Conservation (phyloP, 202 grass and related monocot genomes). For the Eragrostis tef region DNA sequence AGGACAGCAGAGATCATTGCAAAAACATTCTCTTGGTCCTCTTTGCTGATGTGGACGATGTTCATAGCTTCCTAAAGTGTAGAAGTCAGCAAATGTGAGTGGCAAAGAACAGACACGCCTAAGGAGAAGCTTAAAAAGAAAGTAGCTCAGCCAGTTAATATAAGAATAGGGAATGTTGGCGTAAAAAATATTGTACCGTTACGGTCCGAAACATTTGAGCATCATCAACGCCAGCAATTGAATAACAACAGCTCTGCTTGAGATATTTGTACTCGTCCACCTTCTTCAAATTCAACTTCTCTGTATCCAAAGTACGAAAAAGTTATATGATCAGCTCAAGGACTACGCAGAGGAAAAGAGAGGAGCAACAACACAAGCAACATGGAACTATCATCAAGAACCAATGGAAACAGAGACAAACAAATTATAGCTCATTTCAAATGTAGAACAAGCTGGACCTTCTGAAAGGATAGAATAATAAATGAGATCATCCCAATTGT, state of each 20-base stretch:
- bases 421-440: slow-evolving; percentile 21
- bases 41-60: slow-evolving; percentile 91
- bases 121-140: slow-evolving; percentile 19
- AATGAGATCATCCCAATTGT: background rate
- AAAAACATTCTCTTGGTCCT: slow-evolving; percentile 87
- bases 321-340: slow-evolving; percentile 34
- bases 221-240: slow-evolving; percentile 92
- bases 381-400: background rate
- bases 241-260: slow-evolving; percentile 91
- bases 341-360: slow-evolving; percentile 25
- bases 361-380: slow-evolving; percentile 22
- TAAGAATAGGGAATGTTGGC: slow-evolving; percentile 22
- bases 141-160: slow-evolving; percentile 26
- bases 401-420: slow-evolving; percentile 22
- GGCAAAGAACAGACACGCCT: slow-evolving; percentile 18
- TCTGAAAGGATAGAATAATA: slow-evolving; percentile 27
- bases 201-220: slow-evolving; percentile 82
- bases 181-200: slow-evolving; percentile 53
- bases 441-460: slow-evolving; percentile 24
- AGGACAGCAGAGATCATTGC: slow-evolving; percentile 81
- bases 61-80: slow-evolving; percentile 85
- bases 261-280: slow-evolving; percentile 94
- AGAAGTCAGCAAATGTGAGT: slow-evolving; percentile 46
- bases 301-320: slow-evolving; percentile 59
- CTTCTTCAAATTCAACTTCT: slow-evolving; percentile 90